phyloP scores from a whole-genome alignment of 2,329 filamentous ascomycete genomes.

The Hortaea werneckii region DNA sequence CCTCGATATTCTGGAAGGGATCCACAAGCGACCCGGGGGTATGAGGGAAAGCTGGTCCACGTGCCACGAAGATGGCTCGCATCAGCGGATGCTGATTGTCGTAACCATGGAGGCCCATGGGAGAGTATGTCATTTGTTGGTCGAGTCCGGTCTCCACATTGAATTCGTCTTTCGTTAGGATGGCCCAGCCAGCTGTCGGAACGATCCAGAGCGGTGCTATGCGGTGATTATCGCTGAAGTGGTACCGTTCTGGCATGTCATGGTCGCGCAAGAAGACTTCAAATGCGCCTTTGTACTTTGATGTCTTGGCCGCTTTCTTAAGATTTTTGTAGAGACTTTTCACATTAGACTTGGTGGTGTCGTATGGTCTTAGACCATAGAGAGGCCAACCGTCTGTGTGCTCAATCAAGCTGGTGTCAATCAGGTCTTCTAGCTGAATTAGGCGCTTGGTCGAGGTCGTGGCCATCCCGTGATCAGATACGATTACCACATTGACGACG shows the following conservation, averaged over 20 bases:
- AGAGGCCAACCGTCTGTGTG: constrained; percentile 92
- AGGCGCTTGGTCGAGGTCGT: constrained; percentile 73
- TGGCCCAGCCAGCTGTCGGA: constrained; percentile 84
- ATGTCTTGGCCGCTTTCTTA: constrained; percentile 43
- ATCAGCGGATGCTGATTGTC: constrained; percentile 92
- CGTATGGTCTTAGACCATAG: constrained; percentile 74
- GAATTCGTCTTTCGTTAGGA: constrained; percentile 72
- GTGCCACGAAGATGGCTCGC: constrained; percentile 88
- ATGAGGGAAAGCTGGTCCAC: constrained; percentile 87
- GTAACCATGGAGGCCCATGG: constrained; percentile 83
- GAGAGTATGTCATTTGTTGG: constrained; percentile 60
- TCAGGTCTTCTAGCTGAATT: constrained; percentile 79
- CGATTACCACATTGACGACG: constrained; percentile 90
- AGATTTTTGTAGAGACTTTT: constrained; percentile 54
- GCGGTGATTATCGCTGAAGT: constrained; percentile 76
- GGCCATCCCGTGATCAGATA: constrained; percentile 97
- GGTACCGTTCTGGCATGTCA: constrained; percentile 86
- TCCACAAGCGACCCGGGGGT: constrained; percentile 68
- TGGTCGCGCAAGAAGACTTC: constrained; percentile 80
- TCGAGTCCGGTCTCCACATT: constrained; percentile 57
- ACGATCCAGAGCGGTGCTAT: constrained; percentile 95
- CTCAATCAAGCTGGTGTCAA: constrained; percentile 66
- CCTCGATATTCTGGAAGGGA: constrained; percentile 80
- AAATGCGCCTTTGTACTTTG: constrained; percentile 55
- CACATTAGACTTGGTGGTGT: constrained; percentile 47